phyloP scores from a whole-genome alignment of 1,284 basidiomycete genomes.

The Fomitiporia mediterranea region DNA sequence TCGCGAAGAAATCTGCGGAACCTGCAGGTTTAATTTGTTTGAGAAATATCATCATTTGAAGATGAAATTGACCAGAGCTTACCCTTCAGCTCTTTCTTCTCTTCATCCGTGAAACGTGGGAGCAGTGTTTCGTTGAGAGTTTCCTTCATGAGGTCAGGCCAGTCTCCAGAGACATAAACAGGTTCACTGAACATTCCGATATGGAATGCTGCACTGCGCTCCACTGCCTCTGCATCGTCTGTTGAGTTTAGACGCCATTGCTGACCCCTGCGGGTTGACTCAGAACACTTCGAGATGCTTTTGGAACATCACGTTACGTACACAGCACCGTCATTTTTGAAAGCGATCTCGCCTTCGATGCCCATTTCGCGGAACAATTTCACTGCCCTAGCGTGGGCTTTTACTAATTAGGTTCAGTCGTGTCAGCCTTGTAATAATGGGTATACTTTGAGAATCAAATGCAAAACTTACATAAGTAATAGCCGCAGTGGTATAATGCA shows the following conservation, averaged over 20 bases:
- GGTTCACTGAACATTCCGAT: conserved; percentile 43
- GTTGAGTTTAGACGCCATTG: conserved; percentile 41
- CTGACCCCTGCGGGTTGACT: conserved; percentile 31
- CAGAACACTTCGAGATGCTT: neutral
- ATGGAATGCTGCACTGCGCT: conserved; percentile 42
- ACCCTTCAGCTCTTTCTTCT: conserved; percentile 39
- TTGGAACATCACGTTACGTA: conserved; percentile 21
- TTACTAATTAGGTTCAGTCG: conserved; percentile 30
- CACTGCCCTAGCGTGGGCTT: conserved; percentile 44
- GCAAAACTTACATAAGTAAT: conserved; percentile 35
- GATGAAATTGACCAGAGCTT: neutral
- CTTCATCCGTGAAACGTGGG: conserved; percentile 41
- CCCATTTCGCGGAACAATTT: conserved; percentile 41
- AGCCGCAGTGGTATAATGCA: conserved; percentile 39
- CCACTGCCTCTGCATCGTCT: conserved; percentile 39
- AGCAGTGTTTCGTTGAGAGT: conserved; percentile 38
- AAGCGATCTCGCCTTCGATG: conserved; percentile 42
- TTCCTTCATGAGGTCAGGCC: conserved; percentile 43
- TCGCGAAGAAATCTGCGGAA: conserved; percentile 45
- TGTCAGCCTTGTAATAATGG: neutral
- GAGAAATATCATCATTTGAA: too few relatives aligned
- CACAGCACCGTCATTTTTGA: conserved; percentile 47
- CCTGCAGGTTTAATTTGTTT: too few relatives aligned
- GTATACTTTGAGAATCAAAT: neutral
- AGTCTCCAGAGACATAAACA: conserved; percentile 41